Conservation (phyloP, 2,329 filamentous ascomycete genomes). For the Colletotrichum endophyticum region DNA sequence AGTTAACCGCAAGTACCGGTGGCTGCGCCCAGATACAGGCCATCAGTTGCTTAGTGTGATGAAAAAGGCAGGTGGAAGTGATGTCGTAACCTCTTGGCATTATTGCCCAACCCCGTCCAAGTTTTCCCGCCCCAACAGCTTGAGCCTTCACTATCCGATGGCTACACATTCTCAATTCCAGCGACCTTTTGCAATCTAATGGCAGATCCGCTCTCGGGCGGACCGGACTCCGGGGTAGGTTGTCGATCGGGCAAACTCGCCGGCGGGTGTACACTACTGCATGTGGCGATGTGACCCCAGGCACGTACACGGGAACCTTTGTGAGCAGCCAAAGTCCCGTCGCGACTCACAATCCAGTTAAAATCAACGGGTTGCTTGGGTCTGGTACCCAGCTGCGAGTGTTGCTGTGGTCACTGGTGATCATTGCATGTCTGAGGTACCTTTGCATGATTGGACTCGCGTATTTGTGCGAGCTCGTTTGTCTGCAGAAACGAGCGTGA, state of each 20-base stretch:
- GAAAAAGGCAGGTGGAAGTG: constrained; percentile 1
- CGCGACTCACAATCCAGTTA: background rate
- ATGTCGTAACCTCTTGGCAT: constrained; percentile 12
- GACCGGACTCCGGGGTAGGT: background rate
- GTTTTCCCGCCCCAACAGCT: background rate
- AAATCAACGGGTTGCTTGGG: background rate
- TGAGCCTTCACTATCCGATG: background rate
- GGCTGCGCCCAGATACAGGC: background rate
- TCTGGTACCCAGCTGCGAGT: background rate
- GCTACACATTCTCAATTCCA: background rate
- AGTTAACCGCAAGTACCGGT: background rate
- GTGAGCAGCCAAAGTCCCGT: background rate
- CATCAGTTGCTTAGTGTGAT: background rate
- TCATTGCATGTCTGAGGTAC: background rate
- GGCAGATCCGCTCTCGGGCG: background rate
- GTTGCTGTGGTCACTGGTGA: background rate
- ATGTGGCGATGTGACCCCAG: constrained; percentile 4
- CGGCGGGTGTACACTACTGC: background rate
- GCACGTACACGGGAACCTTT: background rate
- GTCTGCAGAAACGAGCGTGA: background rate
- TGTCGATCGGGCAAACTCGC: background rate
- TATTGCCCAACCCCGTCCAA: background rate
- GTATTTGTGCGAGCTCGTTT: background rate
- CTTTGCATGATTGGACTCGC: background rate
- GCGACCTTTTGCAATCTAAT: background rate